Evolutionary conservation across 2,329 filamentous ascomycete genomes (phyloP).

Genomic region (Penicillium frequentans): DNA sequence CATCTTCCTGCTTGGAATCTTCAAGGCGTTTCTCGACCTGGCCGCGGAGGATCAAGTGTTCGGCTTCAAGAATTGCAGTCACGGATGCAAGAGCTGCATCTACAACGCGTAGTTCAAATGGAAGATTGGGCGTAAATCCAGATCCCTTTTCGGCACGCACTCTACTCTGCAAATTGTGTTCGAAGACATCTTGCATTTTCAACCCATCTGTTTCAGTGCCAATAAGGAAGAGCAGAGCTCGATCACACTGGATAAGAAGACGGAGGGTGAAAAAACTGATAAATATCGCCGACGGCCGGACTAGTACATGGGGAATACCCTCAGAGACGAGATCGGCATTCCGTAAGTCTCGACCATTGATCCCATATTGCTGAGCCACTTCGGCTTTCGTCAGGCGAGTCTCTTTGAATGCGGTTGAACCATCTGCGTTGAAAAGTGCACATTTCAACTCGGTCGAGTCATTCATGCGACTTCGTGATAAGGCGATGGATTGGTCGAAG

Average conservation of each 20-base stretch:
- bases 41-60: slow-evolving; percentile 25
- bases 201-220: slow-evolving; percentile 12
- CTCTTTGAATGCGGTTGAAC: neutral
- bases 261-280: slow-evolving; percentile 38
- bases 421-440: slow-evolving; percentile 4
- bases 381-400: slow-evolving; percentile 16
- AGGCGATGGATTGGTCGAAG: slow-evolving; percentile 6
- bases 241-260: slow-evolving; percentile 34
- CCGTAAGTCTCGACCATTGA: slow-evolving; percentile 33
- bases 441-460: slow-evolving; percentile 11
- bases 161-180: slow-evolving; percentile 28
- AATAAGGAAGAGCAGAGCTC: slow-evolving; percentile 30
- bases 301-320: slow-evolving; percentile 35
- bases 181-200: slow-evolving; percentile 24
- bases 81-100: slow-evolving; percentile 38
- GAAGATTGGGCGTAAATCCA: slow-evolving; percentile 20
- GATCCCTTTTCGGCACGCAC: slow-evolving; percentile 16
- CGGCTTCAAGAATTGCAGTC: slow-evolving; percentile 34
- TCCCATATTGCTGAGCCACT: slow-evolving; percentile 19
- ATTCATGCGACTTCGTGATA: slow-evolving; percentile 15
- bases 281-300: slow-evolving; percentile 33
- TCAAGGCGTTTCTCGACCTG: slow-evolving; percentile 21
- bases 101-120: slow-evolving; percentile 37
- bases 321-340: slow-evolving; percentile 35
- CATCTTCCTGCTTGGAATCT: slow-evolving; percentile 17